Conservation (phyloP, 129 eudicot species). For the Smallanthus sonchifolius region DNA sequence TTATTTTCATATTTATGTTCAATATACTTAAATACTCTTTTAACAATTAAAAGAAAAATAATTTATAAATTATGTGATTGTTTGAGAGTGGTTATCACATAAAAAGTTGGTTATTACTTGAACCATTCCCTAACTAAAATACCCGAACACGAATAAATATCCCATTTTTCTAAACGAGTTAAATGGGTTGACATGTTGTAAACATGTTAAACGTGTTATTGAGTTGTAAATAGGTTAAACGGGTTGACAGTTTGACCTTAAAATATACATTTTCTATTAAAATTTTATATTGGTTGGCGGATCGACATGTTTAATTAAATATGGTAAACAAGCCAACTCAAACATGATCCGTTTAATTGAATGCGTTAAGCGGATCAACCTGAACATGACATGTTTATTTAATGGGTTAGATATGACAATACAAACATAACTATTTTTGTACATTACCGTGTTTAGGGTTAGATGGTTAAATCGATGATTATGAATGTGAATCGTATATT, state of each 20-base stretch:
- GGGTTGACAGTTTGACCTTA: not conserved
- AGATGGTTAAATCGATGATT: too few relatives aligned
- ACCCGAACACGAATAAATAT: not conserved
- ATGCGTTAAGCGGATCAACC: not conserved
- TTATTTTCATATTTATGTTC: too few relatives aligned
- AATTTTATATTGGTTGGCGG: not conserved
- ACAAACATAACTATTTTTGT: not conserved
- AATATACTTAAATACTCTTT: too few relatives aligned
- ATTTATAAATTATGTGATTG: too few relatives aligned
- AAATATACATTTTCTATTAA: too few relatives aligned
- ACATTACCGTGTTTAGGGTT: too few relatives aligned
- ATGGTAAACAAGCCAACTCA: not conserved
- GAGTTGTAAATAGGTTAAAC: not conserved
- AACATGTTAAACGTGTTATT: not conserved
- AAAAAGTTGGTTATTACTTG: too few relatives aligned
- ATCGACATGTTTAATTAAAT: not conserved
- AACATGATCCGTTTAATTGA: not conserved
- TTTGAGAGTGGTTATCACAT: too few relatives aligned
- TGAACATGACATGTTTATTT: not conserved
- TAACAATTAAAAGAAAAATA: too few relatives aligned
- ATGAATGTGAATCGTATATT: too few relatives aligned
- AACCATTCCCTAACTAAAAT: too few relatives aligned
- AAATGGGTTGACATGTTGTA: not conserved
- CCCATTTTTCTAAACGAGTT: not conserved
- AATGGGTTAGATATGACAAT: not conserved